Conservation (phyloP, 148 eudicot genomes). For the Spergularia bocconei region DNA sequence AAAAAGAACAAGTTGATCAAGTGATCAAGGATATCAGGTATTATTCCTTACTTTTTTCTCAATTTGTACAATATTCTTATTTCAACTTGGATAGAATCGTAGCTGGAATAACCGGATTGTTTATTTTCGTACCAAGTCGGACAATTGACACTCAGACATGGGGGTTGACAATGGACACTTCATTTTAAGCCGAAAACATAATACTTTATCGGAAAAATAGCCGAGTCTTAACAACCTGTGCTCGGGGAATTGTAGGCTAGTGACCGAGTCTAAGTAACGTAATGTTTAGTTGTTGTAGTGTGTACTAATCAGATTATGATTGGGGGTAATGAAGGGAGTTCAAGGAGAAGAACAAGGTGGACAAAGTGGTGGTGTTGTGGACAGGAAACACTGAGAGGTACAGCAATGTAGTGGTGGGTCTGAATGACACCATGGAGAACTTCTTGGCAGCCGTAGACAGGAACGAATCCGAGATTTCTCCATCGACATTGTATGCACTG, state of each 20-base stretch:
- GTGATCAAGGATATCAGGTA: slow-evolving; percentile 89
- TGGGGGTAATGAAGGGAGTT: slow-evolving; percentile 56
- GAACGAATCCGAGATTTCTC: slow-evolving; percentile 90
- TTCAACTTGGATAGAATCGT: neutral
- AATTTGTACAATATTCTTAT: too few species aligned
- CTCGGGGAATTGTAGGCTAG: neutral
- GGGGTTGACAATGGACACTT: neutral
- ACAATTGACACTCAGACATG: neutral
- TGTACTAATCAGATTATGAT: neutral
- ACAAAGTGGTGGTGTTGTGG: slow-evolving; percentile 94
- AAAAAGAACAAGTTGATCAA: slow-evolving; percentile 78
- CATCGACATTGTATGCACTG: slow-evolving; percentile 79
- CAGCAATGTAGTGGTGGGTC: slow-evolving; percentile 80
- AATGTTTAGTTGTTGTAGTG: neutral
- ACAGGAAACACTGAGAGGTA: slow-evolving; percentile 98
- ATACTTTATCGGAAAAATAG: neutral
- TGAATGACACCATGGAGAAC: slow-evolving; percentile 81
- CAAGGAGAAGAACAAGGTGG: slow-evolving; percentile 88
- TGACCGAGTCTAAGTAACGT: too few species aligned
- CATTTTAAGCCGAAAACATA: neutral
- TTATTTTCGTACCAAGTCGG: neutral
- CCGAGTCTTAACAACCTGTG: neutral
- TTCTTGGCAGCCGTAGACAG: slow-evolving; percentile 72
- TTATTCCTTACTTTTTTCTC: neutral
- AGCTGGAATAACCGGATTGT: too few species aligned